Base-by-base conservation (phyloP, 371 early-diverging fungal species). In the Mortierella sp. region DNA sequence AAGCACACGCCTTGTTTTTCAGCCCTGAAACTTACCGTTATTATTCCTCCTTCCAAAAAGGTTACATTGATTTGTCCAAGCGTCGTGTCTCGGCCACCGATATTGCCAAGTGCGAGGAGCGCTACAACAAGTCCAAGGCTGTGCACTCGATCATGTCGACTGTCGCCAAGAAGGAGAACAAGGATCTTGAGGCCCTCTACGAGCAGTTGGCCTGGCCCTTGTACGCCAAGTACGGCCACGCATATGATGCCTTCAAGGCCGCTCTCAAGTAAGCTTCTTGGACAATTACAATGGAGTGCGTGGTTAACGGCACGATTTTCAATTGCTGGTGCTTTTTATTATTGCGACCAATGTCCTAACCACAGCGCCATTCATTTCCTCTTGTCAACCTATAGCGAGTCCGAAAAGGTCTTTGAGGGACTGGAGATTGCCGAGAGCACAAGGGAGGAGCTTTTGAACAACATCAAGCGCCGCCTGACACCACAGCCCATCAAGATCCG, bases 21-120 rank as follows among this genome's bases (percentile, higher is more conserved):
- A 21, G 13, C 5, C 53, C 19, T 13, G 53, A 53, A 2, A 53
- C 24, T 53, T 1, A 53, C 6, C 13, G 24, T 53, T 13, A 3
- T 21, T 11, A 21, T 28, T 57, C 28, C 31, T 9, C 8, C 54
- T 54, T 26, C 54, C 14, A 59, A 59, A 59, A 1, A 96, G 96
- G 99, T 67, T 99, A 99, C 91, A 99, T 99, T 89, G 99, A 99
- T 91, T 89, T 99, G 82, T 98, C 98, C 46, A 99, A 99, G 93
- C 95, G 98, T 88, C 94, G 98, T 87, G 99, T 99, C 48, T 94
- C 96, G n/a, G 95, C 97, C n/a, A 98, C 98, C 86, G 99, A 99
- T 85, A 94, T 97, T 40, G 91, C 92, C 73, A 95, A 96, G 87
- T 98, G 98, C 88, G 97, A 98, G 89, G 99, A 99, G 79, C 95